Evolutionary conservation across 495 filamentous ascomycete genomes (phyloP).

Genomic region (Lophiostoma macrostomum): DNA sequence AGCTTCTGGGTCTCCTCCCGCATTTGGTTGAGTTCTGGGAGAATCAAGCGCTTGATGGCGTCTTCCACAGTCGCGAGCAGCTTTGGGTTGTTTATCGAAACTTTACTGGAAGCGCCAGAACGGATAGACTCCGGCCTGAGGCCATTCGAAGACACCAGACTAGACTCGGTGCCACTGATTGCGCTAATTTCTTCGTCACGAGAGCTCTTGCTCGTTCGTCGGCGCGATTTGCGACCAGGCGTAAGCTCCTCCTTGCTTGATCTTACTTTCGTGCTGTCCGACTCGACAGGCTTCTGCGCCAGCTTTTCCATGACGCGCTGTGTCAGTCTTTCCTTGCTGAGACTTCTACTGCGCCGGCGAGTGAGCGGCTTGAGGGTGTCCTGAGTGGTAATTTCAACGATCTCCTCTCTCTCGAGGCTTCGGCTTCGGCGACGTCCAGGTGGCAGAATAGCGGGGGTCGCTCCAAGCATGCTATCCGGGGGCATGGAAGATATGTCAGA

Average conservation of each 20-base stretch:
- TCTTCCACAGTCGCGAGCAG: slow-evolving; percentile 95
- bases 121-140: slow-evolving; percentile 66
- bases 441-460: slow-evolving; percentile 37
- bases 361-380: slow-evolving; percentile 64
- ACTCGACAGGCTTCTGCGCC: slow-evolving; percentile 45
- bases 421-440: slow-evolving; percentile 57
- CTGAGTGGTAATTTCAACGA: slow-evolving; percentile 34
- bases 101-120: slow-evolving; percentile 70
- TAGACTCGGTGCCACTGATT: slow-evolving; percentile 69
- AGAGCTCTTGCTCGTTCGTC: slow-evolving; percentile 57
- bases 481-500: slow-evolving; percentile 93
- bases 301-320: slow-evolving; percentile 69
- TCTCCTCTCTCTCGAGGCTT: slow-evolving; percentile 51
- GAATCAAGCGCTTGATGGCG: slow-evolving; percentile 84
- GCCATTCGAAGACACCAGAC: slow-evolving; percentile 67
- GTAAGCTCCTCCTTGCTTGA: slow-evolving; percentile 62
- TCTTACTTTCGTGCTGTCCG: slow-evolving; percentile 40
- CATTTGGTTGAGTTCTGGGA: slow-evolving; percentile 86
- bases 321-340: slow-evolving; percentile 69
- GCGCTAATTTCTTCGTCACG: slow-evolving; percentile 58
- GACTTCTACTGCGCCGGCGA: slow-evolving; percentile 65
- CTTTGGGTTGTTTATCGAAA: slow-evolving; percentile 91
- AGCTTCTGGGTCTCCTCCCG: slow-evolving; percentile 80
- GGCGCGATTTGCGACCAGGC: slow-evolving; percentile 40
- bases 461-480: slow-evolving; percentile 84